Base-by-base conservation (phyloP, 2,329 filamentous ascomycete genomes). In the Elsinoe ampelina region DNA sequence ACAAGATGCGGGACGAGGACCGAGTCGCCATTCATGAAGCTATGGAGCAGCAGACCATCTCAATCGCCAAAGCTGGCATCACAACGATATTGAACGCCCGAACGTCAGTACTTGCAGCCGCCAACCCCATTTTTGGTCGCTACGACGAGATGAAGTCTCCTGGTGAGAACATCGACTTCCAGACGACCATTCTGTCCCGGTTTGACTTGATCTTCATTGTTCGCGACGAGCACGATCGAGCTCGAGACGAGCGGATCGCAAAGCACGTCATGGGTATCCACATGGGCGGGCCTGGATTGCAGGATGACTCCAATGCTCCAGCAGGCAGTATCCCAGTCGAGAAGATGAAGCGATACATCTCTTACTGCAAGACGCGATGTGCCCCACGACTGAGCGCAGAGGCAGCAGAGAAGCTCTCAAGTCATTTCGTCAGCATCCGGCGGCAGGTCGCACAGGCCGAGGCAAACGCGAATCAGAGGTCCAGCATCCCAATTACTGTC, bases 191-290 rank as follows among this genome's bases (percentile, higher is more conserved):
- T 66, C 70, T 98, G 62, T 97, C 92, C 2, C 88, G 93, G 80
- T 98, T 98, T 70, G 93, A 98, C 72, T 96, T 98, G 89, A 97
- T 98, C 63, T 98, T 97, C 76, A 96, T 98, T 63, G 92, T 98
- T 61, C 89, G 88, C 64, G 93, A 98, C 70, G 90, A 95, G 60
- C 93, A 98, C 70, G 89, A 92, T 60, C 82, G 89, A 43, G 85
- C 82, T 58, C 88, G 92, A 66, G 93, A 98, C 68, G 89, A 96
- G 75, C 85, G 80, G 3, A 97, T 98, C 66, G 93, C 93, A 11
- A 92, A 86, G 68, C 93, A 98, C 80, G 92, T 98, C 67, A 95
- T 98, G 84, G 84, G 86, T 45, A 91, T 98, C 61, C 92, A 97
- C 66, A 97, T 96, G 88, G 89, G 90, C 58, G 87, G 88, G 12